Conservation (phyloP, 2,329 filamentous ascomycete genomes). For the Exophiala spinifera region DNA sequence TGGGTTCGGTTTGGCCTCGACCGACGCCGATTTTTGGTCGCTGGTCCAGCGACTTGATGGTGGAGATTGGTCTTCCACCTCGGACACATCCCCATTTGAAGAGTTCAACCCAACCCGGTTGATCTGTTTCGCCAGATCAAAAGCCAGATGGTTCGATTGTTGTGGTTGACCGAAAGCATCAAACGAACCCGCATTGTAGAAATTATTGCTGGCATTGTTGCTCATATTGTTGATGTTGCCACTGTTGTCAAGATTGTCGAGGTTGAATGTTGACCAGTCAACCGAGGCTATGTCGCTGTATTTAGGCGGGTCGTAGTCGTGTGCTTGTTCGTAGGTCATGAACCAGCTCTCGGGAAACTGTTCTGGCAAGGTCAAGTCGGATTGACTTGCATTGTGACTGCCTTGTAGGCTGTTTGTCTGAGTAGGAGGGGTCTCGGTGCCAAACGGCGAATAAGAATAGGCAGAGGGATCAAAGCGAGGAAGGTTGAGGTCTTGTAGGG, state of each 20-base stretch:
- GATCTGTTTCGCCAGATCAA: conserved; percentile 19
- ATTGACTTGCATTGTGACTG: conserved; percentile 24
- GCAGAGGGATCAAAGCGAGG: conserved; percentile 25
- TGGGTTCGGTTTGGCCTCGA: conserved; percentile 29
- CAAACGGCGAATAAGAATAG: conserved; percentile 37
- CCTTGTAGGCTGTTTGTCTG: conserved; percentile 29
- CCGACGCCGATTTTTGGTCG: conserved; percentile 10
- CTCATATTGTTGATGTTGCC: conserved; percentile 2
- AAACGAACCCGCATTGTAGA: conserved; percentile 1
- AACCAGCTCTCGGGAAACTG: conserved; percentile 41
- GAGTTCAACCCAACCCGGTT: conserved; percentile 38
- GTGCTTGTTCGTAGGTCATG: conserved; percentile 39
- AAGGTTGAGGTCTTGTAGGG: conserved; percentile 35
- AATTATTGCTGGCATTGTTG: conserved; percentile 7
- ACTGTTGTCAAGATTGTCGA: conserved; percentile 31
- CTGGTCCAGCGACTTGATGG: conserved; percentile 10
- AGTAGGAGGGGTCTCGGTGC: conserved; percentile 32
- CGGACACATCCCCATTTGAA: conserved; percentile 50
- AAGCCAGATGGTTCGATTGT: conserved; percentile 10
- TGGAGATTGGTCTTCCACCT: conserved; percentile 43
- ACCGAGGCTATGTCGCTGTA: conserved; percentile 30
- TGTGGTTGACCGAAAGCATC: conserved; percentile 33
- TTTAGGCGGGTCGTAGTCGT: conserved; percentile 34
- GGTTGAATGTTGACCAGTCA: conserved; percentile 49
- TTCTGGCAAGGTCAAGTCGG: conserved; percentile 35